phyloP scores from a whole-genome alignment of 2,329 filamentous ascomycete species.

The Botryotinia globosa region DNA sequence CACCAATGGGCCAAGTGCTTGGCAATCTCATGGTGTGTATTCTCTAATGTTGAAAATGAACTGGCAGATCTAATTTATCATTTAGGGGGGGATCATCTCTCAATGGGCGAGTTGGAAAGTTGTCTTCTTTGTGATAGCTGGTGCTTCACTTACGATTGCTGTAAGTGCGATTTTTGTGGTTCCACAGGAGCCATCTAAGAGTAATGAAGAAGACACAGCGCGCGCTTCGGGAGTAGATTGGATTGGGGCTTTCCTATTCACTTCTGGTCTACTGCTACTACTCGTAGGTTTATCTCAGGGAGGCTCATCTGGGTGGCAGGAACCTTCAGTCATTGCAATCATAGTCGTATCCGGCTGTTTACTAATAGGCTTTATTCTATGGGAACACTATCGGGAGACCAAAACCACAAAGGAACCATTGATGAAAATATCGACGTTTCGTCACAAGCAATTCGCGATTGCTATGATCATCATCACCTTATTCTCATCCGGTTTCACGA shows the following conservation, averaged over 20 bases:
- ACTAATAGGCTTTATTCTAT: conserved; percentile 24
- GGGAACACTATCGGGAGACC: conserved; percentile 50
- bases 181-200: conserved; percentile 47
- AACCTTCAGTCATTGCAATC: conserved; percentile 58
- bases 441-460: conserved; percentile 56
- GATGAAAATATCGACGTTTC: conserved; percentile 66
- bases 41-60: background rate
- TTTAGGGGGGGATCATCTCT: conserved; percentile 60
- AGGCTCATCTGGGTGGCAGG: conserved; percentile 65
- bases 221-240: conserved; percentile 56
- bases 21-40: conserved; percentile 48
- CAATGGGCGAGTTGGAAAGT: conserved; percentile 64
- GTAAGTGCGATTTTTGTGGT: conserved; percentile 58
- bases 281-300: conserved; percentile 67
- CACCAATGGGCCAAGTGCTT: conserved; percentile 61
- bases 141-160: conserved; percentile 56
- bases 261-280: conserved; percentile 58
- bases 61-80: conserved; percentile 18
- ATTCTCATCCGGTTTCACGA: conserved; percentile 67
- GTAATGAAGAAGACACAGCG: conserved; percentile 8
- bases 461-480: conserved; percentile 64
- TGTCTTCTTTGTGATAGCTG: conserved; percentile 63
- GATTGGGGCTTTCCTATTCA: conserved; percentile 63
- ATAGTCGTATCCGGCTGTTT: conserved; percentile 56
- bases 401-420: conserved; percentile 50